phyloP scores from a whole-genome alignment of 768 basidiomycete genomes.

The Leccinum variicolor region DNA sequence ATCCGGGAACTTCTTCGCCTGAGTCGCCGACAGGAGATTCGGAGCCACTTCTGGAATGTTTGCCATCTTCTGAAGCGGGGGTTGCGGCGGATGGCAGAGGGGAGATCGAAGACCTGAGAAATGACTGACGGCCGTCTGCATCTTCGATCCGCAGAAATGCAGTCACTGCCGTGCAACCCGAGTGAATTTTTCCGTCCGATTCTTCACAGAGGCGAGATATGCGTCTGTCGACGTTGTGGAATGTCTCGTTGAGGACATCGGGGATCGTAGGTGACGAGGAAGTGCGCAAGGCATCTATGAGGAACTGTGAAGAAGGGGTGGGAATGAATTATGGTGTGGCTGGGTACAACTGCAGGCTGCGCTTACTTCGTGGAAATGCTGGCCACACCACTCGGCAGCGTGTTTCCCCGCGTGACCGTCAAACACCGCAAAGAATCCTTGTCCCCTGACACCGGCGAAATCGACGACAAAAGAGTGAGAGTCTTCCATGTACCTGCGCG shows the following conservation, averaged over 20 bases:
- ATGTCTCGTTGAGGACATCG: conserved; percentile 88
- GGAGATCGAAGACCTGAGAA: conserved; percentile 39
- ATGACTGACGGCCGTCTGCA: conserved; percentile 66
- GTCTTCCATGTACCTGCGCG: conserved; percentile 95
- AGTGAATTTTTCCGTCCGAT: conserved; percentile 89
- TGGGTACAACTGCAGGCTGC: neutral
- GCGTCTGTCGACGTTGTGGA: conserved; percentile 85
- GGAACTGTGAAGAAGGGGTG: conserved; percentile 38
- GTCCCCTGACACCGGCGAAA: conserved; percentile 85
- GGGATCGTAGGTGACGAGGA: conserved; percentile 63
- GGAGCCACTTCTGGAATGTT: conserved; percentile 33
- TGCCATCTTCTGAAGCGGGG: conserved; percentile 32
- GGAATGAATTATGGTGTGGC: conserved; percentile 5
- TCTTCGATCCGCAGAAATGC: conserved; percentile 94
- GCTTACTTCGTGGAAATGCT: conserved; percentile 86
- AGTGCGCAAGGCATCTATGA: conserved; percentile 68
- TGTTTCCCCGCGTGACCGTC: conserved; percentile 99
- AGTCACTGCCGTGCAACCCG: conserved; percentile 95
- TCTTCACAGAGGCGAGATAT: conserved; percentile 84
- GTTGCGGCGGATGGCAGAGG: conserved; percentile 27
- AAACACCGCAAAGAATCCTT: conserved; percentile 98
- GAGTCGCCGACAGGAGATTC: conserved; percentile 47
- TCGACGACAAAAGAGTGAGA: conserved; percentile 95
- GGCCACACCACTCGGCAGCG: conserved; percentile 98
- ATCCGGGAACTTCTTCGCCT: conserved; percentile 31